These are phyloP conservation scores for Byssoonygena ceratinophila DNA, from an alignment of 2,329 filamentous ascomycete genomes.

Conservation along the genomic window DNA sequence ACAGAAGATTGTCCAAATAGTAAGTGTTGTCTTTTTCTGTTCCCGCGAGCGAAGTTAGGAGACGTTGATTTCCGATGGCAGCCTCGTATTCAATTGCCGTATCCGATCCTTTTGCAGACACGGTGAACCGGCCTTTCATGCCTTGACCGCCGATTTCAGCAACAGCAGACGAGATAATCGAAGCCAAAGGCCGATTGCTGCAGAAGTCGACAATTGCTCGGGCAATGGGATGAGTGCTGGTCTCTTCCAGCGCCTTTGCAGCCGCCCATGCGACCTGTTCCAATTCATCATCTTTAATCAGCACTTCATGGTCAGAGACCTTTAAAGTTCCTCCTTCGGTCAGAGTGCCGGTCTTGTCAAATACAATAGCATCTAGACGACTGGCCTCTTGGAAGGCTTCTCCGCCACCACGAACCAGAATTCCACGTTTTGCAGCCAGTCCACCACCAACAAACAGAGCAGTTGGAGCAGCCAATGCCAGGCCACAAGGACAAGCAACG, in stretches of 20 bases:
- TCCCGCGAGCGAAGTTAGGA: slow-evolving; percentile 29
- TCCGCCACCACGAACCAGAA: slow-evolving; percentile 72
- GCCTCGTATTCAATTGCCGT: slow-evolving; percentile 33
- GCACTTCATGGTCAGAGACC: slow-evolving; percentile 43
- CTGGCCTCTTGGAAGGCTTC: slow-evolving; percentile 80
- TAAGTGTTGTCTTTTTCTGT: slow-evolving; percentile 25
- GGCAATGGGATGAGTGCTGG: slow-evolving; percentile 51
- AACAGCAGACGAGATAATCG: slow-evolving; percentile 31
- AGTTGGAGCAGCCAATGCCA: slow-evolving; percentile 75
- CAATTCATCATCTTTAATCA: slow-evolving; percentile 28
- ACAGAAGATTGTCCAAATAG: slow-evolving; percentile 28
- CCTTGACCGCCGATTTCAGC: slow-evolving; percentile 50
- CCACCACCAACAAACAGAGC: slow-evolving; percentile 77
- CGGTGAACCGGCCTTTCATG: slow-evolving; percentile 43
- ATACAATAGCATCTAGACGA: slow-evolving; percentile 65
- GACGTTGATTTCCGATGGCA: slow-evolving; percentile 49
- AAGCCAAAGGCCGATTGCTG: slow-evolving; percentile 20
- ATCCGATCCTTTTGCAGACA: slow-evolving; percentile 20
- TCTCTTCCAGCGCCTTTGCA: slow-evolving; percentile 45
- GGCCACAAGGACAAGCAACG: slow-evolving; percentile 73
- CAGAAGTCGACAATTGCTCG: slow-evolving; percentile 46
- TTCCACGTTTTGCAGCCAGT: slow-evolving; percentile 66
- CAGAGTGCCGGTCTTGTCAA: slow-evolving; percentile 81
- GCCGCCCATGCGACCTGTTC: slow-evolving; percentile 37
- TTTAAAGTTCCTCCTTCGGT: slow-evolving; percentile 54